Evolutionary conservation across 441 rosid genomes (phyloP), one percentile per base, ranked within the genome.

Genomic region (Manihot esculenta): DNA sequence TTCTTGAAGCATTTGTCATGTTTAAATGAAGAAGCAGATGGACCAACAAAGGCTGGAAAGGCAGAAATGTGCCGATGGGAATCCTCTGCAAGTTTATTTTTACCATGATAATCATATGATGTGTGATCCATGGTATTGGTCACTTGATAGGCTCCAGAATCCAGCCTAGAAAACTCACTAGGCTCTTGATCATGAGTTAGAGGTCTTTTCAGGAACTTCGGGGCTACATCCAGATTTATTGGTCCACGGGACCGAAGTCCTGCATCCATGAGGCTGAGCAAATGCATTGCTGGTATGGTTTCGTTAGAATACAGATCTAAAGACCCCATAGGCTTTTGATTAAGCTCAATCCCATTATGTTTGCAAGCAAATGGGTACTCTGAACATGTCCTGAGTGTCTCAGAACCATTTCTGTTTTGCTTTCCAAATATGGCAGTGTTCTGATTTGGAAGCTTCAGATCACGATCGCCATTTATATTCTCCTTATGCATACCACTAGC

Each of bases 241-340:
- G 86, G 87, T 47, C 78, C 74, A 72, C 84, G 82, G 58, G 95
- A 81, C 21, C 69, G 76, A 18, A 81, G 51, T 70, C 89, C 83
- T 61, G 94, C 93, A 88, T 93, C 92, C 97, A 91, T 90, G 59
- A 90, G 97, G 82, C 96, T 92, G 58, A 92, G 92, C 71, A 96
- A 85, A 81, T 90, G 92, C 94, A 96, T 79, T 6, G 98, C 97
- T 7, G 98, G 85, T 70, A 91, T 90, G 57, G 89, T 87, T 50
- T 96, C 97, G 61, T 80, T 91, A 53, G 93, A 76, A 75, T 74
- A 87, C n/a, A 80, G 72, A 59, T 86, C 96, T 27, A 74, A 35
- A 12, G 94, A 70, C 23, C 86, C 83, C 58, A 72, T 41, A 15
- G 72, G 69, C 73, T 74, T 76, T 53, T 72, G 76, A 59, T 64